Evolutionary conservation across 2,329 filamentous ascomycete species (phyloP), one percentile per base, ranked within the genome.

Genomic region (Ascocoryne sarcoides): DNA sequence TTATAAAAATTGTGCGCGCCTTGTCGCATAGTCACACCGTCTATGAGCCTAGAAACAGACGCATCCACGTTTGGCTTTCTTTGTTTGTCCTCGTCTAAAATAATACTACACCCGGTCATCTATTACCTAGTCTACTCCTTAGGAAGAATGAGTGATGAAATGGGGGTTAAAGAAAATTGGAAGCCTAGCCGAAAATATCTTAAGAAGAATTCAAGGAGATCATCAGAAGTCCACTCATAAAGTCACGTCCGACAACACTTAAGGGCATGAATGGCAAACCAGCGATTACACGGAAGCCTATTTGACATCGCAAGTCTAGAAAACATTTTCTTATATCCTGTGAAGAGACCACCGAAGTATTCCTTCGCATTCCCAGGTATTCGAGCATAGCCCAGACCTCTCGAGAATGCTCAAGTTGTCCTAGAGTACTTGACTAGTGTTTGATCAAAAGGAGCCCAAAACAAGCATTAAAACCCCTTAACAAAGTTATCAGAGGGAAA

Each of bases 121-220:
- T n/a, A n/a, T n/a, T n/a, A n/a, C n/a, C n/a, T n/a, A n/a, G n/a
- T n/a, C n/a, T n/a, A n/a, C n/a, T n/a, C n/a, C n/a, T n/a, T n/a
- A n/a, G n/a, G n/a, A n/a, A n/a, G n/a, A n/a, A n/a, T n/a, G n/a
- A n/a, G n/a, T n/a, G n/a, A n/a, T n/a, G n/a, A n/a, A n/a, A n/a
- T n/a, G n/a, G n/a, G n/a, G 23, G 23, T 26, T 7, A 26, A 26
- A 26, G 23, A n/a, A n/a, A n/a, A n/a, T n/a, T n/a, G n/a, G n/a
- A n/a, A n/a, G n/a, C n/a, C n/a, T n/a, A n/a, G n/a, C n/a, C n/a
- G n/a, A n/a, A n/a, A n/a, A n/a, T n/a, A n/a, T n/a, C n/a, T n/a
- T n/a, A n/a, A n/a, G n/a, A n/a, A n/a, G n/a, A n/a, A n/a, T 48
- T 48, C 32, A 47, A 38, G 29, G 51, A 53, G 30, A 53, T 50